These are phyloP conservation scores for Hypocreales sp. DNA, from an alignment of 2,329 filamentous ascomycete species.

Conservation along the genomic window DNA sequence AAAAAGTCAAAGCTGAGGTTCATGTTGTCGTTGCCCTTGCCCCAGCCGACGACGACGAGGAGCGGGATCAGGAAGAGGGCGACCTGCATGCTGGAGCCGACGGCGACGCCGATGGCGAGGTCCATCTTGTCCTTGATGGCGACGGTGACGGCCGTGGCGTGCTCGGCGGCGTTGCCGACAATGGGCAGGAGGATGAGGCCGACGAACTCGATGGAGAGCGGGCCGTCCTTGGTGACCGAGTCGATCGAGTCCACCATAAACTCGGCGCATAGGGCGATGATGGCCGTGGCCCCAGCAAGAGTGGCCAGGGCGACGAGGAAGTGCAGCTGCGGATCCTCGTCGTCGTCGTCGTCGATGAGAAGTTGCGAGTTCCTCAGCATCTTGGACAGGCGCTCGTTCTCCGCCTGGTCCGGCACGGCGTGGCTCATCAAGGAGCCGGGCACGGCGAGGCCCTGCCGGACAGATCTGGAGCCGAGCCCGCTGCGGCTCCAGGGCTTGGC, in stretches of 20 bases:
- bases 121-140: conserved; percentile 80
- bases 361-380: conserved; percentile 24
- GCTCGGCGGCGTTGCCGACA: conserved; percentile 71
- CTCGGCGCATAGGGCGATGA: conserved; percentile 71
- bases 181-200: conserved; percentile 69
- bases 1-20: conserved; percentile 77
- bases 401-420: conserved; percentile 15
- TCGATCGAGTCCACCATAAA: conserved; percentile 65
- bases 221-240: conserved; percentile 42
- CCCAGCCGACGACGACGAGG: conserved; percentile 66
- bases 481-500: conserved; percentile 30
- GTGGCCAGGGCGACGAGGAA: conserved; percentile 57
- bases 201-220: conserved; percentile 58
- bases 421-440: conserved; percentile 23
- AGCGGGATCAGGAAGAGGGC: conserved; percentile 65
- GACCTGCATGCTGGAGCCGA: conserved; percentile 70
- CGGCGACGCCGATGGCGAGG: conserved; percentile 63
- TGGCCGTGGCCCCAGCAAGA: conserved; percentile 55
- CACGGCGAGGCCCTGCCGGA: conserved; percentile 23
- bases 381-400: conserved; percentile 28
- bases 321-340: conserved; percentile 60
- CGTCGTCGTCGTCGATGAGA: conserved; percentile 45
- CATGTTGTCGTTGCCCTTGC: conserved; percentile 56
- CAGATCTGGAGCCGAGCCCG: conserved; percentile 13
- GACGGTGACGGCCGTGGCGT: conserved; percentile 66